phyloP scores from a whole-genome alignment of 1,284 basidiomycete genomes.

The Limonomyces culmigenus region DNA sequence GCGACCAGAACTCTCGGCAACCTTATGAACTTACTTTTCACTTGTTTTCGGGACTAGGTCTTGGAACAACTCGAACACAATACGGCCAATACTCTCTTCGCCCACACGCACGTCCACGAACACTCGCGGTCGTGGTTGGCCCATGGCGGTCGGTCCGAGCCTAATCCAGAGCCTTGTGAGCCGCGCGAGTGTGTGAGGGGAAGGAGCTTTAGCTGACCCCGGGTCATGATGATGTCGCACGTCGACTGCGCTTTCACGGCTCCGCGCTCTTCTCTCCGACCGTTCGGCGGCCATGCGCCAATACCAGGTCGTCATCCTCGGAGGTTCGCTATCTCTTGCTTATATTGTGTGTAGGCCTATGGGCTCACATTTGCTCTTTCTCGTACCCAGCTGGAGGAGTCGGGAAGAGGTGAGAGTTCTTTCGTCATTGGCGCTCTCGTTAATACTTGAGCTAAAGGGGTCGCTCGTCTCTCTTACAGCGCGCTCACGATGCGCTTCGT shows the following conservation, averaged over 20 bases:
- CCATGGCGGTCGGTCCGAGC: no score
- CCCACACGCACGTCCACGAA: conserved; percentile 53
- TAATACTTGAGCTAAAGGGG: no score
- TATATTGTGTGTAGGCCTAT: neutral
- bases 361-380: neutral
- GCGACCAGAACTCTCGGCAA: no score
- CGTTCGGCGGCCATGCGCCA: conserved; percentile 27
- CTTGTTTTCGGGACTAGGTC: conserved; percentile 67
- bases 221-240: no score
- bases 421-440: no score
- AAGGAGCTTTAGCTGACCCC: no score
- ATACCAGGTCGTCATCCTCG: conserved; percentile 63
- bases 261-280: neutral
- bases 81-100: conserved; percentile 37
- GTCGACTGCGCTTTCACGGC: no score
- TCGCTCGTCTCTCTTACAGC: no score
- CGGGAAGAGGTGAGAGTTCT: no score
- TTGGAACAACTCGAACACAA: conserved; percentile 71
- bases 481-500: conserved; percentile 29
- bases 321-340: conserved; percentile 29
- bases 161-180: no score
- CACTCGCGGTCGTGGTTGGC: conserved; percentile 28
- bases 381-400: conserved; percentile 56
- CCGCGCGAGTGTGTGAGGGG: no score
- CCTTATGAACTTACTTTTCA: conserved; percentile 69